Evolutionary conservation across 371 early-diverging fungal genomes (phyloP).

Genomic region (Syncephalastrum sp.): DNA sequence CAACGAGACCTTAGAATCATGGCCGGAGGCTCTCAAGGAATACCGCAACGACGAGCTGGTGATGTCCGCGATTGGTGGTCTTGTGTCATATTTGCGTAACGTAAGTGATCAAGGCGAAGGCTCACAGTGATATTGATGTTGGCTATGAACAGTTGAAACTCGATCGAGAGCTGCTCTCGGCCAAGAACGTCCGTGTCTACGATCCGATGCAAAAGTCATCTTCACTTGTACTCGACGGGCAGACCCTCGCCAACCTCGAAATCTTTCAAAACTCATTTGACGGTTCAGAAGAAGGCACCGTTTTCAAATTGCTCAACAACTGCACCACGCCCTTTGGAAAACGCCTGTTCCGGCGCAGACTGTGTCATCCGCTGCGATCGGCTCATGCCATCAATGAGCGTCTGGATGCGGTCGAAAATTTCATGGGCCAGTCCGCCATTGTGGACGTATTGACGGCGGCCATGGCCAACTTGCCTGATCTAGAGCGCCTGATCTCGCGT

Average conservation of each 20-base stretch:
- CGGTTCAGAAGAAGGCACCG: conserved; percentile 76
- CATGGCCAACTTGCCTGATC: conserved; percentile 74
- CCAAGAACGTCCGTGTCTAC: conserved; percentile 78
- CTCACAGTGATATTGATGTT: conserved; percentile 3
- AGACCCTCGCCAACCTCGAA: conserved; percentile 92
- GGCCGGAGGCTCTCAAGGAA: conserved; percentile 45
- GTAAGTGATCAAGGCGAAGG: conserved; percentile 27
- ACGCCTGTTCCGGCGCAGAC: conserved; percentile 84
- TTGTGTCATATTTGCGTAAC: conserved; percentile 75
- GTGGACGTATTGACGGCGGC: conserved; percentile 42
- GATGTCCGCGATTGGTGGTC: conserved; percentile 76
- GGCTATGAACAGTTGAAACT: conserved; percentile 62
- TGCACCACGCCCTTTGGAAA: conserved; percentile 91
- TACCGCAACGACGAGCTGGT: conserved; percentile 40
- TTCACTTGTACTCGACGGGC: conserved; percentile 90
- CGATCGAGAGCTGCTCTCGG: conserved; percentile 82
- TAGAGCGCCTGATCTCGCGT: conserved; percentile 90
- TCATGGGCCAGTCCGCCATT: conserved; percentile 56
- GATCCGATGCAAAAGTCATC: conserved; percentile 69
- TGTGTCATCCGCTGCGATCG: conserved; percentile 89
- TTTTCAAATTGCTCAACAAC: conserved; percentile 85
- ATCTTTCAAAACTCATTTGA: conserved; percentile 87
- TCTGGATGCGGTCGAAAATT: conserved; percentile 84
- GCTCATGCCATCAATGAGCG: conserved; percentile 80
- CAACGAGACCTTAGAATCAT: conserved; percentile 14